Evolutionary conservation across 495 filamentous ascomycete genomes (phyloP).

Genomic region (Astrocystis sublimbata): DNA sequence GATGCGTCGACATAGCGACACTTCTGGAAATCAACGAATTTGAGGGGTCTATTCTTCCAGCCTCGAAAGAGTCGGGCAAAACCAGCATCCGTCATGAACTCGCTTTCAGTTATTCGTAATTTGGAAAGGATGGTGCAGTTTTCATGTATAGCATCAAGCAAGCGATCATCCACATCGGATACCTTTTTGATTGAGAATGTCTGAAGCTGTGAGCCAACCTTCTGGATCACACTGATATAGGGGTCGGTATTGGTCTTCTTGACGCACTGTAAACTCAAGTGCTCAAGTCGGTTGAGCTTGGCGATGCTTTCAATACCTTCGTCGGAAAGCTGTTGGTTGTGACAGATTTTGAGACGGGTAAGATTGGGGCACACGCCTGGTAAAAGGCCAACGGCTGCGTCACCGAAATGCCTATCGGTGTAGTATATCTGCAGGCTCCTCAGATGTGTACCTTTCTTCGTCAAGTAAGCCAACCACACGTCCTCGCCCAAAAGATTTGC

Average conservation of each 20-base stretch:
- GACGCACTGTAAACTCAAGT: constrained; percentile 69
- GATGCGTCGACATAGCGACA: constrained; percentile 72
- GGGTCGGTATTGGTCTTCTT: constrained; percentile 54
- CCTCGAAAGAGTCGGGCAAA: constrained; percentile 68
- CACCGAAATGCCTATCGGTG: constrained; percentile 64
- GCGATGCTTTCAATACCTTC: constrained; percentile 55
- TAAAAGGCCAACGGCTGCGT: constrained; percentile 59
- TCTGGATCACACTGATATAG: constrained; percentile 60
- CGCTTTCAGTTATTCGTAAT: constrained; percentile 74
- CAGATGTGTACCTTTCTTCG: constrained; percentile 60
- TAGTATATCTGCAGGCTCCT: constrained; percentile 69
- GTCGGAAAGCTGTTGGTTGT: constrained; percentile 53
- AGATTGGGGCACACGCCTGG: constrained; percentile 60
- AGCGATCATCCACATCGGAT: constrained; percentile 55
- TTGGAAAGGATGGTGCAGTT: constrained; percentile 69
- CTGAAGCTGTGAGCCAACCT: constrained; percentile 59
- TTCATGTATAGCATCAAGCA: constrained; percentile 65
- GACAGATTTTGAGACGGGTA: constrained; percentile 67
- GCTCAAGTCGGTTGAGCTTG: constrained; percentile 59
- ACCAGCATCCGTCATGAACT: constrained; percentile 69
- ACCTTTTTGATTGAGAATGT: constrained; percentile 74
- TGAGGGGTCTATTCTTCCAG: constrained; percentile 72
- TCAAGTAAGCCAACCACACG: constrained; percentile 68
- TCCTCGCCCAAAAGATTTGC: constrained; percentile 75
- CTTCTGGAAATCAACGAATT: constrained; percentile 68